Conservation (phyloP, 2,329 filamentous ascomycete species). For the Endocalyx cinctus region DNA sequence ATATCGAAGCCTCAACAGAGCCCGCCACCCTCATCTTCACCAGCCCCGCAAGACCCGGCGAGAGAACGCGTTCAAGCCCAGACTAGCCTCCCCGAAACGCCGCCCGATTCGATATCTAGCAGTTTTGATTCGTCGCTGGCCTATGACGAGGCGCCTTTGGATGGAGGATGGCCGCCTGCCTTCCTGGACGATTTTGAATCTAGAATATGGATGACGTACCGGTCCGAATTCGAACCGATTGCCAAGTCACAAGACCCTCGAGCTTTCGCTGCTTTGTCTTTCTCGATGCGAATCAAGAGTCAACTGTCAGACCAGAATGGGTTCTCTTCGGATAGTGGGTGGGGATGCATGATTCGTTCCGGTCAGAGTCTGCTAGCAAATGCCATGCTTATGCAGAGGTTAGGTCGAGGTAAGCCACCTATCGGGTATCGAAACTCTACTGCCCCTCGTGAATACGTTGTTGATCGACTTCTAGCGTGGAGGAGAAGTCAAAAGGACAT, state of each 20-base stretch:
- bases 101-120: conserved; percentile 44
- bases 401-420: conserved; percentile 67
- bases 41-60: conserved; percentile 10
- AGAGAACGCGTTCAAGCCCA: conserved; percentile 10
- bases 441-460: background rate
- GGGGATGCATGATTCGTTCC: conserved; percentile 98
- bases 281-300: conserved; percentile 78
- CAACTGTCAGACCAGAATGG: conserved; percentile 73
- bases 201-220: conserved; percentile 92
- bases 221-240: conserved; percentile 80
- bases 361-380: conserved; percentile 93
- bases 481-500: conserved; percentile 53
- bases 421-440: too few species aligned
- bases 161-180: conserved; percentile 70
- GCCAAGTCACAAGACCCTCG: conserved; percentile 71
- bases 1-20: too few species aligned
- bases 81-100: conserved; percentile 36
- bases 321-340: conserved; percentile 91
- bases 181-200: conserved; percentile 95
- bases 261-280: conserved; percentile 67
- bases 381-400: conserved; percentile 63
- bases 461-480: conserved; percentile 62
- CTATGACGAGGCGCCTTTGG: conserved; percentile 40
- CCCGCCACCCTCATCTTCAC: conserved; percentile 11
- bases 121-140: conserved; percentile 49